phyloP scores from a whole-genome alignment of 192 early-diverging fungal genomes.

The Umbelopsis vinacea region DNA sequence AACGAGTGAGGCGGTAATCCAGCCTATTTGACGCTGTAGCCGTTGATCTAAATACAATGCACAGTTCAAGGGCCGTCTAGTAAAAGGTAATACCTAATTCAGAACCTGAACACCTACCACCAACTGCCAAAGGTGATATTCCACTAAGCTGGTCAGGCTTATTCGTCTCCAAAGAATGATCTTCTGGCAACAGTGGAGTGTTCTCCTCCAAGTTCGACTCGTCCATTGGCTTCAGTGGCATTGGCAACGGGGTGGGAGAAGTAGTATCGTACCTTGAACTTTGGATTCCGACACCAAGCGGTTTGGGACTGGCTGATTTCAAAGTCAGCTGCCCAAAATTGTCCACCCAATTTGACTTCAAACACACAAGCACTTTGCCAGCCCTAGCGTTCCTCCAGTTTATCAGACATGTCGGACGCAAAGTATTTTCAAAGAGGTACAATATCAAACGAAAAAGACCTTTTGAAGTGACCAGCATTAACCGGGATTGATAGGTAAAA shows the following conservation, averaged over 20 bases:
- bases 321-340: neutral
- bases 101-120: neutral
- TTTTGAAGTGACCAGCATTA: neutral
- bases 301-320: too few species aligned
- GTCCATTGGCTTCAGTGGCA: neutral
- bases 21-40: slow-evolving; percentile 4
- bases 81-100: neutral
- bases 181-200: neutral
- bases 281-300: too few species aligned
- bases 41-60: neutral
- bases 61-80: neutral
- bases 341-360: neutral
- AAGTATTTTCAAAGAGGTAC: slow-evolving; percentile 65
- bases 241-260: too few species aligned
- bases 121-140: slow-evolving; percentile 11
- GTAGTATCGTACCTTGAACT: too few species aligned
- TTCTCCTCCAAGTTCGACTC: neutral
- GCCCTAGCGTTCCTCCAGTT: neutral
- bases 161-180: neutral
- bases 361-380: neutral
- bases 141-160: neutral
- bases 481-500: slow-evolving; percentile 71
- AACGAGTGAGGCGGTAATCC: neutral
- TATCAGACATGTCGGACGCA: slow-evolving; percentile 53
- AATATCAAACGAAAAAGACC: neutral